Evolutionary conservation across 495 filamentous ascomycete species (phyloP), one percentile per base, ranked within the genome.

Genomic region (Trichoderma reesei): DNA sequence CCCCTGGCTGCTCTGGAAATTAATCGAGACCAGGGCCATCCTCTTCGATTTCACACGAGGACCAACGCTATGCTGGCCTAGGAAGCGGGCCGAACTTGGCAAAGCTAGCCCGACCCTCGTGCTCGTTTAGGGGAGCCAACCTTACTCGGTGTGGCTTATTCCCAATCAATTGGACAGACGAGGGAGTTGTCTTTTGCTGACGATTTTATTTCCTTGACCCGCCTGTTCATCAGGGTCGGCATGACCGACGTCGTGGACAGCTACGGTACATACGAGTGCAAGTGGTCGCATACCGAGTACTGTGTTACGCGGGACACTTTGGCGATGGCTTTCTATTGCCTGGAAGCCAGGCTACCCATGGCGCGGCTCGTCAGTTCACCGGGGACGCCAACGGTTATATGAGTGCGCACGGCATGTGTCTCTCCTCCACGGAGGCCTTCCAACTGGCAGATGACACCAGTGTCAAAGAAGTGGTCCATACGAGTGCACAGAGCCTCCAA

Each of bases 31-130:
- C 51, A 56, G 51, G 51, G 51, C 51, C 26, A n/a, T 34, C 51
- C 7, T 33, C 51, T 3, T 56, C 51, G 51, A 56, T 56, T 56
- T 31, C 51, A 56, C 51, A 56, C 31, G 20, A 56, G 51, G 20
- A 20, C 51, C 51, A 26, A 56, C 20, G 14, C 51, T 56, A 56
- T 56, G 51, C 51, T 56, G 51, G 51, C 51, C 51, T 56, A 56
- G 51, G 51, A 56, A 56, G 51, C 51, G 51, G 51, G 51, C 51
- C 51, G 51, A 56, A 26, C 51, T 31, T 56, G 51, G 51, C 51
- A 56, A 18, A 48, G 26, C 51, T 26, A 34, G 51, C 51, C 16
- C 51, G 51, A 26, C 14, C 51, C 51, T 56, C 31, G 51, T 33
- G 20, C 51, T 56, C 51, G 13, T 56, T 56, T 34, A 56, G 51